A percentile compares a stretch with the other conserved stretches of the same genome.
Evolutionary conservation across 495 filamentous ascomycete genomes (phyloP).

Genomic region (Durotheca rogersii): DNA sequence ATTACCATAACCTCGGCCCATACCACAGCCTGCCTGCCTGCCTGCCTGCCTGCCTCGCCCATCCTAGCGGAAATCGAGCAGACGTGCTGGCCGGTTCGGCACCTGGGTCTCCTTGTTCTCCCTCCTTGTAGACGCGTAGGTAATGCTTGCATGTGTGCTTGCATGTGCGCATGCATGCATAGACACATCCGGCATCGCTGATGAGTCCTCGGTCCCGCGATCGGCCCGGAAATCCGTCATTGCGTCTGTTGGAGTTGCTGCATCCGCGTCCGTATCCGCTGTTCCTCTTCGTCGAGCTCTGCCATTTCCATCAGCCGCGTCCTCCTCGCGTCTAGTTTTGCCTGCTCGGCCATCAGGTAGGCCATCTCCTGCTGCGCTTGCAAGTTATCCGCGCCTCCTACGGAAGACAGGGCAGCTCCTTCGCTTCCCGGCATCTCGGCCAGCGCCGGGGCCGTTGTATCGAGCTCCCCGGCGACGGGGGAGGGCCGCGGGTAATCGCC

Average conservation of each 20-base stretch:
- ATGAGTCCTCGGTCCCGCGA: too few species aligned
- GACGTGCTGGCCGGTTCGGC: background rate
- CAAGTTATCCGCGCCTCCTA: constrained; percentile 1
- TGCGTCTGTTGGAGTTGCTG: constrained; percentile 7
- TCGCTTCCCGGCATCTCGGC: constrained; percentile 1
- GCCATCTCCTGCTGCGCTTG: constrained; percentile 12
- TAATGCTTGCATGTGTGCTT: too few species aligned
- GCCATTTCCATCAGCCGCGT: constrained; percentile 15
- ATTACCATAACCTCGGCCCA: background rate
- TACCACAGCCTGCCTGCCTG: too few species aligned
- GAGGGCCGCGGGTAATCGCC: background rate
- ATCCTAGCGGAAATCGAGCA: too few species aligned
- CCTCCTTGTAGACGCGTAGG: background rate
- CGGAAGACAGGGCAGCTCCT: background rate
- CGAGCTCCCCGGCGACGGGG: too few species aligned
- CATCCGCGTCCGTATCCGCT: constrained; percentile 13
- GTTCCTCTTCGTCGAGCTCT: constrained; percentile 16
- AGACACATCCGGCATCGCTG: too few species aligned
- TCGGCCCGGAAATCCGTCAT: background rate
- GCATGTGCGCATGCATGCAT: too few species aligned
- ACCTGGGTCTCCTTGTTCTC: background rate
- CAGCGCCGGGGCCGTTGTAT: too few species aligned
- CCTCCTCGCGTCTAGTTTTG: constrained; percentile 11
- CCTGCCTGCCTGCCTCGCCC: too few species aligned
- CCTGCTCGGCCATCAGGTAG: constrained; percentile 6